Evolutionary conservation across 2,329 filamentous ascomycete species (phyloP).

Genomic region (Diaporthe aspalathi): DNA sequence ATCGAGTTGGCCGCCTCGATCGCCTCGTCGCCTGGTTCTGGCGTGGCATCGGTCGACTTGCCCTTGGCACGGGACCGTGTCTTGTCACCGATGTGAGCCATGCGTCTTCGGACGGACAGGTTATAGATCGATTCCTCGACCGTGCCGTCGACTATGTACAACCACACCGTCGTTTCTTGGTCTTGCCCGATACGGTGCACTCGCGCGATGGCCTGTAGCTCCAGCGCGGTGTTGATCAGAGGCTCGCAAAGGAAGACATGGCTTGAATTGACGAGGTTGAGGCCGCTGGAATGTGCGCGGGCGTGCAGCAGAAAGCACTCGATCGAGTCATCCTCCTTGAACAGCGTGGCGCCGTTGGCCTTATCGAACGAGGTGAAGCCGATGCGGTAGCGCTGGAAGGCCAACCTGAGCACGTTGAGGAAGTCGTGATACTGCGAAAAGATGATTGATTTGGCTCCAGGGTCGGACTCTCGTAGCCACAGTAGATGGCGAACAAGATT

Average conservation of each 20-base stretch:
- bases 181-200: constrained; percentile 95
- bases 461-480: constrained; percentile 86
- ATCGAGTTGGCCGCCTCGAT: constrained; percentile 87
- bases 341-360: constrained; percentile 75
- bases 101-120: constrained; percentile 80
- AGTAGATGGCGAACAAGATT: constrained; percentile 83
- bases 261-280: constrained; percentile 92
- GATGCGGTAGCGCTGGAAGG: constrained; percentile 79
- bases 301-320: constrained; percentile 93
- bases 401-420: constrained; percentile 76
- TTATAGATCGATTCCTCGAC: constrained; percentile 94
- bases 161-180: constrained; percentile 90
- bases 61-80: constrained; percentile 45
- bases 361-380: constrained; percentile 77
- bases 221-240: constrained; percentile 90
- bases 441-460: constrained; percentile 90
- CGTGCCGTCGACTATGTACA: constrained; percentile 90
- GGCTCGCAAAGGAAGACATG: constrained; percentile 97
- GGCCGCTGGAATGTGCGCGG: constrained; percentile 85
- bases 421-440: constrained; percentile 91
- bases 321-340: constrained; percentile 77
- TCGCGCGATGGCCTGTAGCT: constrained; percentile 93
- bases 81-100: constrained; percentile 75
- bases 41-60: constrained; percentile 44
- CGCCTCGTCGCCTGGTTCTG: constrained; percentile 65